phyloP scores from a whole-genome alignment of 2,329 filamentous ascomycete species.

The Penicillium brevicompactum region DNA sequence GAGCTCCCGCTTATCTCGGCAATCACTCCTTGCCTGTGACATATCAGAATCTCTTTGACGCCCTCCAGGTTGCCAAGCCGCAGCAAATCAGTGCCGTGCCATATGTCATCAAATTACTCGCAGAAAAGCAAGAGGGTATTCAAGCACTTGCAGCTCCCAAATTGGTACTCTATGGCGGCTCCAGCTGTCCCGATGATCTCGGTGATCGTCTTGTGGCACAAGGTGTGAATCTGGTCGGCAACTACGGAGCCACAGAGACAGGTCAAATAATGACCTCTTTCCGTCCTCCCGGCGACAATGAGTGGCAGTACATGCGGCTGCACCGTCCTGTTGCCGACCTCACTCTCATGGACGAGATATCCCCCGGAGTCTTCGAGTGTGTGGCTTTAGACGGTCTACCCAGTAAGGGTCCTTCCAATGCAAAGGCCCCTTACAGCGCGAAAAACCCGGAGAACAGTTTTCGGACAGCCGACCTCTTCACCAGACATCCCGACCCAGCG shows the following conservation, averaged over 20 bases:
- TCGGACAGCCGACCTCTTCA: slow-evolving; percentile 58
- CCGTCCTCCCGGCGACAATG: slow-evolving; percentile 54
- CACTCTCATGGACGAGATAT: slow-evolving; percentile 43
- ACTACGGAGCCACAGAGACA: slow-evolving; percentile 56
- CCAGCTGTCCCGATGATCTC: slow-evolving; percentile 60
- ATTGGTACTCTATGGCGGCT: slow-evolving; percentile 59
- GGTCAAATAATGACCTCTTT: slow-evolving; percentile 65
- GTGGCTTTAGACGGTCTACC: slow-evolving; percentile 39
- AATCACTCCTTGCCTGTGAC: slow-evolving; percentile 61
- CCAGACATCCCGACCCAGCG: slow-evolving; percentile 42
- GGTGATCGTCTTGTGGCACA: slow-evolving; percentile 55
- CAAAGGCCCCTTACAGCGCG: slow-evolving; percentile 31
- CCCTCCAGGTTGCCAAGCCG: slow-evolving; percentile 22
- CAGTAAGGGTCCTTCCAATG: slow-evolving; percentile 48
- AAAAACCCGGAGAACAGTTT: slow-evolving; percentile 57
- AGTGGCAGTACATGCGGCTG: slow-evolving; percentile 62
- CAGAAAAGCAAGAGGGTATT: slow-evolving; percentile 59
- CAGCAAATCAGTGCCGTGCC: slow-evolving; percentile 60
- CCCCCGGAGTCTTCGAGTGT: slow-evolving; percentile 41
- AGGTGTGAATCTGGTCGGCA: slow-evolving; percentile 54
- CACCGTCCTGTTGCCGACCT: slow-evolving; percentile 44
- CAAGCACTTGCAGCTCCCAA: slow-evolving; percentile 48
- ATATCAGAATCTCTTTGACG: slow-evolving; percentile 45
- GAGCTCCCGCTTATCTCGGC: slow-evolving; percentile 55
- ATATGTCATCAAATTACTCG: slow-evolving; percentile 64